Evolutionary conservation across 352 stramenopile species (phyloP), one percentile per base, ranked within the genome.

Genomic region (Phytophthora hybrid): DNA sequence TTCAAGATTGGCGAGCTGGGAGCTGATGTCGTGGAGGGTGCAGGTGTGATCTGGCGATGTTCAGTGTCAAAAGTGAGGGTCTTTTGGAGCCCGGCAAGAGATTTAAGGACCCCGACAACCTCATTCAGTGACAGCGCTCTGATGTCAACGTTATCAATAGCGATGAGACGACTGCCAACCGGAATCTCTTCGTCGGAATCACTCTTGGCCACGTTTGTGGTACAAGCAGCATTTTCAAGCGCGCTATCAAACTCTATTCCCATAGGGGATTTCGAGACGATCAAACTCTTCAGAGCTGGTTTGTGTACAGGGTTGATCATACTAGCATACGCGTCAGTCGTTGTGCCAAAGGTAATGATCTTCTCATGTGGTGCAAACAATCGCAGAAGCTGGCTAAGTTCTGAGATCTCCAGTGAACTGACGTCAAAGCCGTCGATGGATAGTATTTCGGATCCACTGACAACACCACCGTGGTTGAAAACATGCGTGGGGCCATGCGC

Each of bases 341-440:
- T 87, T 10, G 79, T 86, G 51, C 81, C 84, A 68, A 92, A 92
- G 0, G 85, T 85, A 51, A 92, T 88, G 10, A 80, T 63, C 21
- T 92, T 91, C 32, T 85, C 81, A 52, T 89, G 76, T 1, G 26
- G 51, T 16, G 68, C 60, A 11, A 92, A 66, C 14, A 66, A 46
- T n/a, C 70, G 78, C 21, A 92, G 63, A 2, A 89, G 32, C 8
- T 83, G 63, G 8, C 76, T 77, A 3, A 89, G 63, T 14, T 88
- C 69, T 6, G 54, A 19, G 2, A 91, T 58, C 29, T 79, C 70
- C 13, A 90, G 61, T 2, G 67, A 59, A 2, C 76, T 74, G 1
- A 89, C 67, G 34, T 86, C 68, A 39, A 91, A 85, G 0, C 79
- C 79, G 39, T 91, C 81, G 37, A 92, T 82, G 1, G 81, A 74